Percentiles rank a stretch among this genome's conserved stretches.
Conservation (phyloP, 495 filamentous ascomycete species). For the Parachaetomium inaequale region DNA sequence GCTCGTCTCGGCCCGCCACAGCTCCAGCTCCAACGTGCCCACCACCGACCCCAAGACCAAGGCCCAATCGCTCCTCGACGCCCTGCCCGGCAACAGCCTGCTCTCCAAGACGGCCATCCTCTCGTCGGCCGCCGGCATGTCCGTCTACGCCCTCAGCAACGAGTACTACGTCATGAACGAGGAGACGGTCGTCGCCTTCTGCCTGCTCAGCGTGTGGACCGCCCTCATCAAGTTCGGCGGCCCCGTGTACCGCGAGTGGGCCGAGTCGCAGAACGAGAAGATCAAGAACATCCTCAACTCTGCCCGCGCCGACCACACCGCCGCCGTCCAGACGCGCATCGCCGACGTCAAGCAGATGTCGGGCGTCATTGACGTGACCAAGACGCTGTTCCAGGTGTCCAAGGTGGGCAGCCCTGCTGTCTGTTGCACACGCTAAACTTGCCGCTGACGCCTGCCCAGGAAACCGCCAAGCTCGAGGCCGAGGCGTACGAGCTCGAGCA, state of each 20-base stretch:
- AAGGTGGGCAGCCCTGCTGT: conserved; percentile 58
- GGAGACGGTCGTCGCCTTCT: conserved; percentile 88
- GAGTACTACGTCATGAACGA: conserved; percentile 99
- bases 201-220: conserved; percentile 82
- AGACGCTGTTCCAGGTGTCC: conserved; percentile 93
- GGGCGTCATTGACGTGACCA: conserved; percentile 92
- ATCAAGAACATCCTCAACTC: conserved; percentile 89
- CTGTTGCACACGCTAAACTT: background rate
- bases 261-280: conserved; percentile 77
- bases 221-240: conserved; percentile 88
- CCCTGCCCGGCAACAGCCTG: conserved; percentile 79
- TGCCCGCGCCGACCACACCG: conserved; percentile 88
- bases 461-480: conserved; percentile 93
- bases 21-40: conserved; percentile 76
- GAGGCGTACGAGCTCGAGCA: conserved; percentile 97
- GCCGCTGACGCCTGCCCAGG: conserved; percentile 51
- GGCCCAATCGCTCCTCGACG: conserved; percentile 90
- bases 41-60: conserved; percentile 83
- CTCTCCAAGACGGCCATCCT: conserved; percentile 95
- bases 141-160: conserved; percentile 95
- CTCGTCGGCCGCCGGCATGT: conserved; percentile 84
- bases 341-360: conserved; percentile 88
- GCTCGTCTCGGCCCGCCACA: conserved; percentile 58
- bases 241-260: conserved; percentile 89
- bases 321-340: conserved; percentile 90